Evolutionary conservation across 495 filamentous ascomycete genomes (phyloP).

Genomic region (Penicillium roqueforti): DNA sequence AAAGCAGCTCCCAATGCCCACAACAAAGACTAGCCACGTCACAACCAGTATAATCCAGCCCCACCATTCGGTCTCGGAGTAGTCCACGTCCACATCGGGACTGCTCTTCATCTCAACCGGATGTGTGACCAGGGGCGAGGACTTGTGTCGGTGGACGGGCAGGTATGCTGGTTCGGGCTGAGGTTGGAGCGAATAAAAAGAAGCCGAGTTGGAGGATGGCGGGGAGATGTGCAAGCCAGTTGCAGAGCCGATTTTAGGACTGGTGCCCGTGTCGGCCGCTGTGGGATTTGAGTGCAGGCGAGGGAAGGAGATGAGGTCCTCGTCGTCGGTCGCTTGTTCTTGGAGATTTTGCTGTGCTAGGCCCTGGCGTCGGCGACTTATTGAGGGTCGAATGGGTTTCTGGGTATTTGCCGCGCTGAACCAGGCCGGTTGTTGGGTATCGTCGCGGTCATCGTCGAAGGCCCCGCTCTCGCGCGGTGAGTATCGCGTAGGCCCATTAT

Average conservation of each 20-base stretch:
- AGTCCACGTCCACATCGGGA: constrained; percentile 63
- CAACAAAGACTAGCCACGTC: constrained; percentile 92
- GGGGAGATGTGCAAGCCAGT: constrained; percentile 36
- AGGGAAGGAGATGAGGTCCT: constrained; percentile 62
- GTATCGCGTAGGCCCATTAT: constrained; percentile 11
- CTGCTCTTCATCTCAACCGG: constrained; percentile 34
- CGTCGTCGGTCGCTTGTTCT: constrained; percentile 74
- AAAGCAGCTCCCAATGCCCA: constrained; percentile 91
- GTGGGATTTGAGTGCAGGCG: constrained; percentile 26
- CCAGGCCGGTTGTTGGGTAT: constrained; percentile 23
- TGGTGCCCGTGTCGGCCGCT: constrained; percentile 28
- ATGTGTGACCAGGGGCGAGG: constrained; percentile 52
- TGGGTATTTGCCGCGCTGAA: constrained; percentile 24
- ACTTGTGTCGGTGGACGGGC: constrained; percentile 52
- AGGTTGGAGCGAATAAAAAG: constrained; percentile 53
- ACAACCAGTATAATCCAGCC: constrained; percentile 85
- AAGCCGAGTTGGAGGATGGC: constrained; percentile 59
- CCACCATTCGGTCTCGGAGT: constrained; percentile 93
- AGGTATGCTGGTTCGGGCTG: constrained; percentile 33
- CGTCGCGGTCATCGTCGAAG: constrained; percentile 18
- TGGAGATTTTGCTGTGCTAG: constrained; percentile 53
- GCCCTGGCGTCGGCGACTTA: constrained; percentile 25
- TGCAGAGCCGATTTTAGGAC: constrained; percentile 13
- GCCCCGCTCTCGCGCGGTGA: constrained; percentile 9
- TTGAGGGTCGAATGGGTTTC: constrained; percentile 19